These are phyloP conservation scores for Arachnomyces sp. DNA, from an alignment of 2,329 filamentous ascomycete genomes.

Conservation along the genomic window DNA sequence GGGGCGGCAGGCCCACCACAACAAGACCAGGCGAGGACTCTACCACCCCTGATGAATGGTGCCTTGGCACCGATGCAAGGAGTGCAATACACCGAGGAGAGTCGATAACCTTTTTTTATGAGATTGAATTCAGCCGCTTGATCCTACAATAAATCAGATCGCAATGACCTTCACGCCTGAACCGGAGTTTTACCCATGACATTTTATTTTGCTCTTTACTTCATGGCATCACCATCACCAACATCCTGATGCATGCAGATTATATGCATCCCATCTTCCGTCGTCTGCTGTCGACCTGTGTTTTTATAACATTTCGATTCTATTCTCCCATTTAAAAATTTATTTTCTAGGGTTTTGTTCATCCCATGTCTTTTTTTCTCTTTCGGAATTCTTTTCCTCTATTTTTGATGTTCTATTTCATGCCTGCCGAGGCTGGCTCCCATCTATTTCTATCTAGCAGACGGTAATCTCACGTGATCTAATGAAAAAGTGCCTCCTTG, in stretches of 20 bases:
- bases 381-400: constrained; percentile 14
- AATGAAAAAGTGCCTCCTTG: no score
- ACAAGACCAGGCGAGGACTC: constrained; percentile 39
- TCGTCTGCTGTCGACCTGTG: not conserved
- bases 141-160: no score
- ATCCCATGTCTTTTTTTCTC: constrained; percentile 12
- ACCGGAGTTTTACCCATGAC: not conserved
- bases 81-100: constrained; percentile 44
- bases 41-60: constrained; percentile 41
- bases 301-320: no score
- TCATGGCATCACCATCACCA: not conserved
- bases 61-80: constrained; percentile 42
- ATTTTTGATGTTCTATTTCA: not conserved
- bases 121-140: not conserved
- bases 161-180: not conserved
- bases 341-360: constrained; percentile 2
- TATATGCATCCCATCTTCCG: no score
- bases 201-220: not conserved
- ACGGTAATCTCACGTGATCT: no score
- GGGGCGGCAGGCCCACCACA: constrained; percentile 15
- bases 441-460: not conserved
- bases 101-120: constrained; percentile 26
- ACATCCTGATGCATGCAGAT: no score
- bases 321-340: not conserved
- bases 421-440: not conserved